Conservation (phyloP, 495 filamentous ascomycete species). For the Neurospora africana region DNA sequence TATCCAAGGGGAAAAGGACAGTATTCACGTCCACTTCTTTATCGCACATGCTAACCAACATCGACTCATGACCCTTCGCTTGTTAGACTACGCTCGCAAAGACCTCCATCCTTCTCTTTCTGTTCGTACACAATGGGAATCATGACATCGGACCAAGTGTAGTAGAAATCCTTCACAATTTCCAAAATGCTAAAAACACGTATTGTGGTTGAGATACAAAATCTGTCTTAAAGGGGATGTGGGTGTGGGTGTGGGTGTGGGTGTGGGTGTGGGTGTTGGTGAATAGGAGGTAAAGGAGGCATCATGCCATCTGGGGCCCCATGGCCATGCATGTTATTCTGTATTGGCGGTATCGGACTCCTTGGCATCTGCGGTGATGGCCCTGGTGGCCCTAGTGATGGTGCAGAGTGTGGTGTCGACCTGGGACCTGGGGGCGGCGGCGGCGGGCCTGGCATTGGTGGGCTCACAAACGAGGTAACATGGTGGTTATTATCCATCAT, state of each 20-base stretch:
- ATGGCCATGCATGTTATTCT: background rate
- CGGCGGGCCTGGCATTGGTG: background rate
- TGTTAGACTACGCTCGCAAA: background rate
- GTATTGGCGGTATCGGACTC: background rate
- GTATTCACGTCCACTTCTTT: background rate
- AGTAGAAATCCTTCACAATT: background rate
- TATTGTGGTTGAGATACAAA: background rate
- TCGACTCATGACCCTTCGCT: background rate
- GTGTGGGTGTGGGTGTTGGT: constrained; percentile 6
- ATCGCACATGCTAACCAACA: background rate
- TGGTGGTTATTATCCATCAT: constrained; percentile 5
- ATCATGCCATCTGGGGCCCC: constrained; percentile 4
- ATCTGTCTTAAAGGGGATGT: background rate
- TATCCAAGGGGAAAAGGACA: background rate
- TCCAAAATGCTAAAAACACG: background rate
- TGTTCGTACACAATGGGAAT: background rate
- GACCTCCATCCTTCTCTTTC: background rate
- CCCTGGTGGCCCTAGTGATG: background rate
- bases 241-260: background rate
- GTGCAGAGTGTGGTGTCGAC: background rate
- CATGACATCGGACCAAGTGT: background rate
- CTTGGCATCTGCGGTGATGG: background rate
- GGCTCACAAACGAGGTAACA: background rate
- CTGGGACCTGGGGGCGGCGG: background rate
- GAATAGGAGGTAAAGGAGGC: constrained; percentile 11